Evolutionary conservation across 2,329 filamentous ascomycete genomes (phyloP), one percentile per base, ranked within the genome.

Genomic region (Beauveria medogensis): DNA sequence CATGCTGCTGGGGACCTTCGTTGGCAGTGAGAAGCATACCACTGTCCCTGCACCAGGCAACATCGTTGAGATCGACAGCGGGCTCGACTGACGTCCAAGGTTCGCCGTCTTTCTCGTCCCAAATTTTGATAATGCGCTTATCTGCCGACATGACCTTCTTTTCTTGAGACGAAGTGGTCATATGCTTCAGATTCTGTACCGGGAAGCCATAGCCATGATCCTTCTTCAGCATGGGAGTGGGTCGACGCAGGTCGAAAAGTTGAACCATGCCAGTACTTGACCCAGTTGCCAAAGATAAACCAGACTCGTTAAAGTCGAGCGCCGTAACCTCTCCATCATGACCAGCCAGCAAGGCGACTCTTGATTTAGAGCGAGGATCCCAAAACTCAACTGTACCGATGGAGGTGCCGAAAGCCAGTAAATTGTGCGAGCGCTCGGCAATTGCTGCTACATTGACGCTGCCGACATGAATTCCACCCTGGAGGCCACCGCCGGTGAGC

Each of bases 1-100:
- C 87, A 73, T 97, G 92, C 71, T 97, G 92, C 66, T 96, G 91
- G 67, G 91, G 87, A 62, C 94, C 95, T 77, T 99, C 94, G 70
- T 99, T 99, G 44, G 95, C 94, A 4, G 93, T 97, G 59, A 99
- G 80, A 20, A 99, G 80, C 92, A 99, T 99, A 60, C 94, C 94
- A 30, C 87, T 92, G 67, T 96, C 86, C 65, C 89, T 92, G 71
- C 91, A 92, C 88, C 92, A 96, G 55, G 91, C 92, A 7, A 99
- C 92, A 64, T 91, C 88, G 73, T 97, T 97, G 68, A 99, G 85
- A 71, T 99, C 94, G 7, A 97, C 94, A 8, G 91, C 84, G 2
- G 94, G 94, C 70, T 99, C 94, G 50, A 97, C 90, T 1, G 91
- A 94, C 0, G 94, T 97, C 93, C 94, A 99, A 4, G 93, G 90